Evolutionary conservation across 148 eudicot species (phyloP).

Genomic region (Persicaria maculosa): DNA sequence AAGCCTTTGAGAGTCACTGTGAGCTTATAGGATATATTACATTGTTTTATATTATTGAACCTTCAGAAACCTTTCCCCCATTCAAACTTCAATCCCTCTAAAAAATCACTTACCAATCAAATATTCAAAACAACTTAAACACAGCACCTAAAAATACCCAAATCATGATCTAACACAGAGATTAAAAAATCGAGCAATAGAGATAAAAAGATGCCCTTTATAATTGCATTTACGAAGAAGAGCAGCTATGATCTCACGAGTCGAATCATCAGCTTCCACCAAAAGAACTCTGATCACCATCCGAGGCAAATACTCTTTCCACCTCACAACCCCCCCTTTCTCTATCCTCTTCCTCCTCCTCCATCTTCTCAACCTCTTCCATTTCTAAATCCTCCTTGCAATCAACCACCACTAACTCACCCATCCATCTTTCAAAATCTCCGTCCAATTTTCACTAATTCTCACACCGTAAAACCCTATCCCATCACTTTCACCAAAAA

Average conservation of each 20-base stretch:
- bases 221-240: too few relatives aligned
- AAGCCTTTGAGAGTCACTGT: too few relatives aligned
- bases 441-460: not conserved
- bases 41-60: too few relatives aligned
- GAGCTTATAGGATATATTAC: too few relatives aligned
- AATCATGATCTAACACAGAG: not conserved
- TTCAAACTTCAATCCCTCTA: not conserved
- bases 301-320: too few relatives aligned
- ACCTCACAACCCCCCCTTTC: conserved; percentile 10
- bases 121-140: not conserved
- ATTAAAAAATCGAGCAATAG: not conserved
- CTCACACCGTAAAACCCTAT: not conserved
- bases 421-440: not conserved
- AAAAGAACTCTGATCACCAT: too few relatives aligned
- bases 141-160: not conserved
- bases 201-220: too few relatives aligned
- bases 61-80: not conserved
- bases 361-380: not conserved
- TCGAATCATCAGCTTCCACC: too few relatives aligned
- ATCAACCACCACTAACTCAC: not conserved
- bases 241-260: too few relatives aligned
- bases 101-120: not conserved
- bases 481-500: not conserved
- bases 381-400: not conserved
- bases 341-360: conserved; percentile 6